phyloP scores from a whole-genome alignment of 2,329 filamentous ascomycete species.

The Bipolaris victoriae region DNA sequence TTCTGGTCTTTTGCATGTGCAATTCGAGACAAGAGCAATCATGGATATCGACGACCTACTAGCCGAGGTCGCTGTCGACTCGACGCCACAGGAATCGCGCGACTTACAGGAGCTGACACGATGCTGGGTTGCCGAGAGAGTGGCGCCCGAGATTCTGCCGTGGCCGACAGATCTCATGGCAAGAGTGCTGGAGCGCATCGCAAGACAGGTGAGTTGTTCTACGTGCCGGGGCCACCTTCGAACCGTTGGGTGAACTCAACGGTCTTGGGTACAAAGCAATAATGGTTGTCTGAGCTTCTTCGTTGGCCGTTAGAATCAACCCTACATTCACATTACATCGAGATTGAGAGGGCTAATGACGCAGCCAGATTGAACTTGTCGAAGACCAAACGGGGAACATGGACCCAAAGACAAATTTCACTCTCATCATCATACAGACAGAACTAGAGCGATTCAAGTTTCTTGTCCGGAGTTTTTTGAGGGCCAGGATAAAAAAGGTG shows the following conservation, averaged over 20 bases:
- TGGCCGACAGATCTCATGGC: conserved; percentile 80
- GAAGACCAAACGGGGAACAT: conserved; percentile 75
- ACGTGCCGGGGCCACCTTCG: background rate
- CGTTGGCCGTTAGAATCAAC: too few relatives aligned
- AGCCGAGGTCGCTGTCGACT: conserved; percentile 55
- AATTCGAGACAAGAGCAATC: background rate
- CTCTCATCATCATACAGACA: conserved; percentile 92
- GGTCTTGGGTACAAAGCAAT: background rate
- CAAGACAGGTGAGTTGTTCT: conserved; percentile 45
- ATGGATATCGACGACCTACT: conserved; percentile 62
- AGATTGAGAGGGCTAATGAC: conserved; percentile 23
- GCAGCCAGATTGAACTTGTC: conserved; percentile 55
- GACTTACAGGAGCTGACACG: conserved; percentile 90
- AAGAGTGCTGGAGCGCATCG: conserved; percentile 69
- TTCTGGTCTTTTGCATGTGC: background rate
- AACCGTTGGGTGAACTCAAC: background rate
- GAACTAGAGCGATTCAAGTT: conserved; percentile 95
- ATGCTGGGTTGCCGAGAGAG: conserved; percentile 91
- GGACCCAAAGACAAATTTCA: conserved; percentile 91
- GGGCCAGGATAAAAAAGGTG: conserved; percentile 87
- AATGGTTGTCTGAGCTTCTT: background rate
- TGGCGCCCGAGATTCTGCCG: conserved; percentile 84
- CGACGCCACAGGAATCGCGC: conserved; percentile 63
- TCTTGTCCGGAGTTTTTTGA: conserved; percentile 79
- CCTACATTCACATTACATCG: too few relatives aligned